These are phyloP conservation scores for Graphilbum sp. DNA, from an alignment of 2,329 filamentous ascomycete species.

Conservation along the genomic window DNA sequence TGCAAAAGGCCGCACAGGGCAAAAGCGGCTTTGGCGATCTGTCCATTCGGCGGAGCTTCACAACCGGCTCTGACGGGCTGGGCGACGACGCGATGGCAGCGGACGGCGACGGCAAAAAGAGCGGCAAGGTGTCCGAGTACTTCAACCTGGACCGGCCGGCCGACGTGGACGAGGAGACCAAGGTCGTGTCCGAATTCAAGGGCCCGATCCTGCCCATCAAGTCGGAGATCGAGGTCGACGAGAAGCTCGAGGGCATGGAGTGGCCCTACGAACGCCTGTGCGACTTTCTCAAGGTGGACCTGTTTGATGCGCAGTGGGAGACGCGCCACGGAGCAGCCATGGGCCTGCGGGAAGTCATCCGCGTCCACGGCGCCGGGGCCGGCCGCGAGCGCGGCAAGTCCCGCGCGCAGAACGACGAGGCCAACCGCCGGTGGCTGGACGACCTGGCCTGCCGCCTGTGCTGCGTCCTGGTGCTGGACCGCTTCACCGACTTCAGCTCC, in stretches of 20 bases:
- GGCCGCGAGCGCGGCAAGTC: conserved; percentile 59
- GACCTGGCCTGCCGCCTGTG: conserved; percentile 90
- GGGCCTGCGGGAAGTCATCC: conserved; percentile 78
- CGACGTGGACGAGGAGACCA: conserved; percentile 73
- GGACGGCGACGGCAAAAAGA: conserved; percentile 40
- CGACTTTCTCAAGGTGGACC: conserved; percentile 82
- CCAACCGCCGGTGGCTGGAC: conserved; percentile 79
- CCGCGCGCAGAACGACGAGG: conserved; percentile 55
- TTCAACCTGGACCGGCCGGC: conserved; percentile 71
- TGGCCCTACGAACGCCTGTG: conserved; percentile 94
- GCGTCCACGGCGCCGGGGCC: conserved; percentile 80
- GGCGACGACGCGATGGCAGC: conserved; percentile 40
- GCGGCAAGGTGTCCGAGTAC: conserved; percentile 60
- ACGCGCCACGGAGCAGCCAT: conserved; percentile 91
- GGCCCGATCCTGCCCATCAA: conserved; percentile 68
- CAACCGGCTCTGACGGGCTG: conserved; percentile 42
- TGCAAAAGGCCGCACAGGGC: conserved; percentile 68
- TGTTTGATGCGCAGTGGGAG: conserved; percentile 92
- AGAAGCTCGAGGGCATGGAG: conserved; percentile 60
- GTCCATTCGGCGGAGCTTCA: conserved; percentile 47
- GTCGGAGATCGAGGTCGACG: conserved; percentile 66
- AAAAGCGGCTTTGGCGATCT: conserved; percentile 86
- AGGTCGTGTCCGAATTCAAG: conserved; percentile 92
- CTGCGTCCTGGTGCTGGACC: conserved; percentile 92
- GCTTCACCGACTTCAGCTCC: conserved; percentile 94